phyloP scores from a whole-genome alignment of 2,329 filamentous ascomycete species.

The Dactylellina haptotyla region DNA sequence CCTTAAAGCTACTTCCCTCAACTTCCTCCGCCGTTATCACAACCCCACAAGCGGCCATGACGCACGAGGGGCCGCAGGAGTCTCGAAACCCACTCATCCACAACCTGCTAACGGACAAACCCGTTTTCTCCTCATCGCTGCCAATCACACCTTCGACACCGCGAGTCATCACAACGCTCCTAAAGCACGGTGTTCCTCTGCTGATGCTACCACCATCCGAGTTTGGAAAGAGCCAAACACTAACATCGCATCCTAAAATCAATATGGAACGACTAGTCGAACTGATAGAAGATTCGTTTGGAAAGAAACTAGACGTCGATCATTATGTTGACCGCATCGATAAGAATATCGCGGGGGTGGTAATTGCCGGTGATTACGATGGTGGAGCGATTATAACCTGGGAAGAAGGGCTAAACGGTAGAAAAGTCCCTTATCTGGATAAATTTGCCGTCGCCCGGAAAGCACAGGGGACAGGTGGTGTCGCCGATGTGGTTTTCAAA shows the following conservation, averaged over 20 bases:
- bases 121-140: slow-evolving; percentile 88
- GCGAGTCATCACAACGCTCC: slow-evolving; percentile 75
- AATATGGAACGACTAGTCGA: slow-evolving; percentile 83
- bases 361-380: slow-evolving; percentile 96
- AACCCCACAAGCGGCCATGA: slow-evolving; percentile 82
- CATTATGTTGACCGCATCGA: slow-evolving; percentile 85
- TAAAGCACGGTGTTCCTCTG: slow-evolving; percentile 90
- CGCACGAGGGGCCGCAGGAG: slow-evolving; percentile 43
- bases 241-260: slow-evolving; percentile 77
- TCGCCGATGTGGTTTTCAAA: slow-evolving; percentile 96
- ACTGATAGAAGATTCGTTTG: slow-evolving; percentile 93
- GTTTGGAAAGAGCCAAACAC: slow-evolving; percentile 64
- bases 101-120: slow-evolving; percentile 94
- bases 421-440: slow-evolving; percentile 90
- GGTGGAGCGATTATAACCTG: slow-evolving; percentile 94
- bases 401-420: slow-evolving; percentile 73
- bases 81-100: slow-evolving; percentile 86
- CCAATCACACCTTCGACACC: slow-evolving; percentile 67
- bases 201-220: slow-evolving; percentile 74
- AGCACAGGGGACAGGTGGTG: slow-evolving; percentile 87
- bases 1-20: slow-evolving; percentile 79
- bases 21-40: slow-evolving; percentile 89
- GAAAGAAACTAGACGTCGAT: slow-evolving; percentile 80
- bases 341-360: slow-evolving; percentile 84
- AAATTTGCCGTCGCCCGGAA: slow-evolving; percentile 94